Percentiles rank a stretch among this genome's conserved stretches.
Evolutionary conservation across 805 yeast species (phyloP).

Genomic region (Pichia nakasei): DNA sequence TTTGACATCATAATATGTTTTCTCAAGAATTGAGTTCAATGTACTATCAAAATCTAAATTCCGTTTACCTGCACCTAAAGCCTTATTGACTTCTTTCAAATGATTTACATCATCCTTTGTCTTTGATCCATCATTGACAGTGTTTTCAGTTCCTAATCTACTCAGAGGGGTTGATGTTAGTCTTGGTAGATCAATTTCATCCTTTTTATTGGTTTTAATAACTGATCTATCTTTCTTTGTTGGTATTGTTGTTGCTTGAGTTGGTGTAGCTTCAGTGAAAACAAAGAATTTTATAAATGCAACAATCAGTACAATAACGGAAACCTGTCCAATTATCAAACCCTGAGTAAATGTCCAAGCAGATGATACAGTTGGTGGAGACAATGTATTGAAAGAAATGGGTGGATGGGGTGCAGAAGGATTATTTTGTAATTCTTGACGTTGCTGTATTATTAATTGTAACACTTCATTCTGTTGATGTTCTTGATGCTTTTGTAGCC

Average conservation of each 20-base stretch:
- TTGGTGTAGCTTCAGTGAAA: slow-evolving; percentile 54
- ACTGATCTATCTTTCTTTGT: slow-evolving; percentile 20
- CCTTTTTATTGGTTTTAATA: slow-evolving; percentile 9
- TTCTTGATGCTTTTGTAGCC: slow-evolving; percentile 16
- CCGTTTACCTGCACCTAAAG: not conserved
- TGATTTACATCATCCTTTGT: slow-evolving; percentile 2
- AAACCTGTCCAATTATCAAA: slow-evolving; percentile 60
- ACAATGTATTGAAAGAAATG: slow-evolving; percentile 1
- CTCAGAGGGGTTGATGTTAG: not conserved
- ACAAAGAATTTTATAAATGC: slow-evolving; percentile 69
- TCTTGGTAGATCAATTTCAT: slow-evolving; percentile 2
- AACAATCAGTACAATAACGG: slow-evolving; percentile 54
- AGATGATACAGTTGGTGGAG: slow-evolving; percentile 6
- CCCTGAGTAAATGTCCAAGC: slow-evolving; percentile 74
- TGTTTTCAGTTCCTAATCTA: not conserved
- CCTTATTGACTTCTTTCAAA: slow-evolving; percentile 3
- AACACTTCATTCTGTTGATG: slow-evolving; percentile 6
- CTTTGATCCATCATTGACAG: not conserved
- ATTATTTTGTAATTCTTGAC: not conserved
- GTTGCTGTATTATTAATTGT: slow-evolving; percentile 8
- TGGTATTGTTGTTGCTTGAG: slow-evolving; percentile 23
- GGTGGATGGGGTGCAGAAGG: slow-evolving; percentile 2
- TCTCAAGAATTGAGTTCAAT: slow-evolving; percentile 54
- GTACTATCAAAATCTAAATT: slow-evolving; percentile 8
- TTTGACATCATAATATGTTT: slow-evolving; percentile 85